Conservation (phyloP, 768 basidiomycete genomes). For the Tylopilus sp. region DNA sequence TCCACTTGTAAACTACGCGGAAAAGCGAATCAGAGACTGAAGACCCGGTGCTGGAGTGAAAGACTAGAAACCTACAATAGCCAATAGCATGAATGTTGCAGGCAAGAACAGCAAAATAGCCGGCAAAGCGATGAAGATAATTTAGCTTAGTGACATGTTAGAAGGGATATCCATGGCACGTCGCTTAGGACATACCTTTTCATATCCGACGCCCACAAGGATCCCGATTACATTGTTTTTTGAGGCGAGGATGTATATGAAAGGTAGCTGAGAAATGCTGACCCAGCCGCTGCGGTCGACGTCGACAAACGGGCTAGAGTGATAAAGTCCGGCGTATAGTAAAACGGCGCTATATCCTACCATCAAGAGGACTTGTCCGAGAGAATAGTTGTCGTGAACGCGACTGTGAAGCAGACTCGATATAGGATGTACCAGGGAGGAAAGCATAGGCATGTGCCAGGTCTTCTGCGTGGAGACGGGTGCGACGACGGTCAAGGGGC, state of each 20-base stretch:
- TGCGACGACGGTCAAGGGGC: slow-evolving; percentile 2
- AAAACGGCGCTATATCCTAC: slow-evolving; percentile 42
- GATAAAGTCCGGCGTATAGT: slow-evolving; percentile 47
- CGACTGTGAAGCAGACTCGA: slow-evolving; percentile 41
- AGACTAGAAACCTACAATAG: slow-evolving; percentile 42
- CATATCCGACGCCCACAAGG: slow-evolving; percentile 62
- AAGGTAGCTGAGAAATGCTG: slow-evolving; percentile 55
- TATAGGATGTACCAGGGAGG: slow-evolving; percentile 41
- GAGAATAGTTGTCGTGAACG: slow-evolving; percentile 47
- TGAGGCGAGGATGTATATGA: slow-evolving; percentile 58
- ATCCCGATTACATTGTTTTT: slow-evolving; percentile 67
- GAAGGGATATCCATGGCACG: not conserved
- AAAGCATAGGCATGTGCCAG: slow-evolving; percentile 34
- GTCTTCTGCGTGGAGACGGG: slow-evolving; percentile 11
- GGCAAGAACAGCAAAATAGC: slow-evolving; percentile 51
- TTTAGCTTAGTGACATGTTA: slow-evolving; percentile 50
- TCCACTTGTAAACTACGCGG: slow-evolving; percentile 56
- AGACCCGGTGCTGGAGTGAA: not conserved
- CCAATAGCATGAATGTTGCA: slow-evolving; percentile 58
- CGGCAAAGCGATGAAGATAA: slow-evolving; percentile 69
- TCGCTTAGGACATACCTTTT: slow-evolving; percentile 43
- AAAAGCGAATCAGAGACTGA: not conserved
- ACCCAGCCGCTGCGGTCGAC: slow-evolving; percentile 50
- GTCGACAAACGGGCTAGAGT: slow-evolving; percentile 50
- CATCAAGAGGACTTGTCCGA: slow-evolving; percentile 47